Conservation (phyloP, 176 grass and related monocot genomes). For the Poa annua region DNA sequence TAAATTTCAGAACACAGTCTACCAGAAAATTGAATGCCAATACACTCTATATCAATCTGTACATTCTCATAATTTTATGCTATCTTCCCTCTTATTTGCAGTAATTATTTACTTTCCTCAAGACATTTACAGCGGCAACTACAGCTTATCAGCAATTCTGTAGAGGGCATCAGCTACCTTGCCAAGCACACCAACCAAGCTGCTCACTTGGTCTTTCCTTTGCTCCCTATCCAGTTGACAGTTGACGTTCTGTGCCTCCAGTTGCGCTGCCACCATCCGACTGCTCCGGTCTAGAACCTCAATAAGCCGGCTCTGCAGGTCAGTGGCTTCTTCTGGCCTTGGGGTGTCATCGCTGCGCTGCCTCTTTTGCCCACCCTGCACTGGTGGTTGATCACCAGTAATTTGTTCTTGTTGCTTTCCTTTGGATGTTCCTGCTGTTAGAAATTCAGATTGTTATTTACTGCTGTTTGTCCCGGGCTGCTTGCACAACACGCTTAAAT, state of each 20-base stretch:
- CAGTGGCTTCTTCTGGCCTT: constrained; percentile 19
- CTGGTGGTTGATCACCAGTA: constrained; percentile 39
- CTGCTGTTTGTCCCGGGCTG: neutral
- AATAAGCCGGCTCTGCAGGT: constrained; percentile 56
- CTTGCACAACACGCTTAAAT: neutral
- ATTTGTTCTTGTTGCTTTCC: constrained; percentile 60
- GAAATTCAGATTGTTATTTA: constrained; percentile 41
- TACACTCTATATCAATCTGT: constrained; percentile 47
- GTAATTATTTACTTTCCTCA: constrained; percentile 47
- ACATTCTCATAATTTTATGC: constrained; percentile 33
- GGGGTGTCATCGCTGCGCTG: constrained; percentile 44
- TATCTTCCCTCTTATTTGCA: constrained; percentile 23
- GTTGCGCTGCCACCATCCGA: constrained; percentile 58
- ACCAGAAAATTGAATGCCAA: constrained; percentile 29
- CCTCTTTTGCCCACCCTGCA: constrained; percentile 57
- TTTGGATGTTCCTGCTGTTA: constrained; percentile 65
- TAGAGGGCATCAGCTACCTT: constrained; percentile 90
- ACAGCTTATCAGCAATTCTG: constrained; percentile 96
- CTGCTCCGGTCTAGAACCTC: constrained; percentile 76
- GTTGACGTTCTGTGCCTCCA: constrained; percentile 86
- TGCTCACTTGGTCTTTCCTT: constrained; percentile 75
- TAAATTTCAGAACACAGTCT: constrained; percentile 46
- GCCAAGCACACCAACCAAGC: constrained; percentile 75
- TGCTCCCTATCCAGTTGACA: constrained; percentile 91
- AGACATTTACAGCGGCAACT: constrained; percentile 37